phyloP scores from a whole-genome alignment of 78 protist genomes.

The Dictyostelium firmibasis region DNA sequence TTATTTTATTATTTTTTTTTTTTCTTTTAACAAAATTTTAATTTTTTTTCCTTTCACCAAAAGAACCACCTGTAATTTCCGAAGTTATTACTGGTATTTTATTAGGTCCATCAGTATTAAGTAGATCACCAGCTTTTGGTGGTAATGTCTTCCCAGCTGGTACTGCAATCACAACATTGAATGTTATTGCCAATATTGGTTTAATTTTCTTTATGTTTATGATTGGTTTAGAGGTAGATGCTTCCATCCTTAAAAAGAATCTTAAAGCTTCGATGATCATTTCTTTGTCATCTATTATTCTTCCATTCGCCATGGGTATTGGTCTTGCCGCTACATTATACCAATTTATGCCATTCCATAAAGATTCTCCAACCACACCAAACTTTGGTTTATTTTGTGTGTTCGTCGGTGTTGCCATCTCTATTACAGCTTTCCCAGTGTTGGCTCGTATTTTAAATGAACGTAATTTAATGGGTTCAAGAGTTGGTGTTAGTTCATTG shows the following conservation, averaged over 20 bases:
- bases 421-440: conserved; percentile 89
- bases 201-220: conserved; percentile 84
- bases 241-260: conserved; percentile 58
- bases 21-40: neutral
- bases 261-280: conserved; percentile 56
- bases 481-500: conserved; percentile 73
- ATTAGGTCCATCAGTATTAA: conserved; percentile 72
- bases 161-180: neutral
- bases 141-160: conserved; percentile 4
- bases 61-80: conserved; percentile 77
- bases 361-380: neutral
- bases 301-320: conserved; percentile 86
- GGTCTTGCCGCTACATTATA: conserved; percentile 51
- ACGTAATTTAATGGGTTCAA: conserved; percentile 44
- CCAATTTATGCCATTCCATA: neutral
- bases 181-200: conserved; percentile 82
- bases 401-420: conserved; percentile 83
- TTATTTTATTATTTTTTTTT: neutral
- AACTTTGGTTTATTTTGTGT: conserved; percentile 55
- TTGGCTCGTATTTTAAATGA: conserved; percentile 84
- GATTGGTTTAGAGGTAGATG: conserved; percentile 84
- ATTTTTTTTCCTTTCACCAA: neutral
- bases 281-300: conserved; percentile 30
- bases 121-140: neutral
- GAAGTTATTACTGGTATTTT: conserved; percentile 82